A percentile compares a stretch with the other conserved stretches of the same genome.
phyloP scores from a whole-genome alignment of 345 rosid genomes.

The Eutrema japonicum region DNA sequence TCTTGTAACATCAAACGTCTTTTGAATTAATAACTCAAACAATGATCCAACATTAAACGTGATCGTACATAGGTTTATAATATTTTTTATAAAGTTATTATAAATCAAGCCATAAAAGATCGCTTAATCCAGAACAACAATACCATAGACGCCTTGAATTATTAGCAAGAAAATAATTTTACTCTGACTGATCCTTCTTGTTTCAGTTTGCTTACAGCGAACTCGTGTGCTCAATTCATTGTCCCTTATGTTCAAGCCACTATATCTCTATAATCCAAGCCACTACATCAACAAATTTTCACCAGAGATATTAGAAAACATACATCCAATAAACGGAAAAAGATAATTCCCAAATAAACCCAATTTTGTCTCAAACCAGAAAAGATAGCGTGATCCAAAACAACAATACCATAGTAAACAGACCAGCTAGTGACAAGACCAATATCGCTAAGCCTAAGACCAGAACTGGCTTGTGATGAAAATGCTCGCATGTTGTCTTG shows the following conservation, averaged over 20 bases:
- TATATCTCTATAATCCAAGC: too few species aligned
- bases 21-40: too few species aligned
- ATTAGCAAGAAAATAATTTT: too few species aligned
- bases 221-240: constrained; percentile 86
- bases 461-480: constrained; percentile 83
- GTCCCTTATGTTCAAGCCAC: constrained; percentile 88
- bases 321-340: neutral
- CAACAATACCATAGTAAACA: constrained; percentile 12
- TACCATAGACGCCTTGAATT: neutral
- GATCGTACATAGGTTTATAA: too few species aligned
- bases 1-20: too few species aligned
- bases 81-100: too few species aligned
- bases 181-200: too few species aligned
- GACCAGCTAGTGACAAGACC: constrained; percentile 77
- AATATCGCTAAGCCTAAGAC: constrained; percentile 73
- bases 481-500: constrained; percentile 77
- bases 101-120: too few species aligned
- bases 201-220: constrained; percentile 1
- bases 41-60: too few species aligned
- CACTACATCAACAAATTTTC: constrained; percentile 51
- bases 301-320: neutral
- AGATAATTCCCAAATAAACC: neutral
- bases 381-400: too few species aligned
- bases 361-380: neutral
- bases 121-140: too few species aligned